A percentile compares a stretch with the other conserved stretches of the same genome.
phyloP scores from a whole-genome alignment of 176 grass and related monocot species.

The Tuctoria greenei region DNA sequence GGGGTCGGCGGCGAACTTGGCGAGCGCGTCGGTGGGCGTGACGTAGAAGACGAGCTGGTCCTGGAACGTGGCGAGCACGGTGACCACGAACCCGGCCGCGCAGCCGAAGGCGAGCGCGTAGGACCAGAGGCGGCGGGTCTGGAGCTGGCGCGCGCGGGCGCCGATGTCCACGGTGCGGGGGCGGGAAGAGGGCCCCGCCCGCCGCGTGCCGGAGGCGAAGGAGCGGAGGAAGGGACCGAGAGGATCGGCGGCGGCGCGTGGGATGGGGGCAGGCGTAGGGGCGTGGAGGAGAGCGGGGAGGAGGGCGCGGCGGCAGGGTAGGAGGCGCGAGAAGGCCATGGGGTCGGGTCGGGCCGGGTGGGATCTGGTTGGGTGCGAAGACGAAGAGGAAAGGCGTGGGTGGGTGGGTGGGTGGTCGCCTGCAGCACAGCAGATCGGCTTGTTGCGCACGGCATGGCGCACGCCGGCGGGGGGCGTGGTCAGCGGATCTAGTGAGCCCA shows the following conservation, averaged over 20 bases:
- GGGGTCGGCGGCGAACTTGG: conserved; percentile 55
- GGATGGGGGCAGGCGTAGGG: conserved; percentile 18
- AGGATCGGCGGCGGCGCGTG: not conserved
- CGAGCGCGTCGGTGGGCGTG: conserved; percentile 75
- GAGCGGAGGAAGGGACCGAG: conserved; percentile 8
- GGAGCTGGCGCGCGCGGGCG: conserved; percentile 81
- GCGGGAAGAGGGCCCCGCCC: conserved; percentile 26
- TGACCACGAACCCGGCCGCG: conserved; percentile 82
- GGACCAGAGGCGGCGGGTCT: conserved; percentile 87
- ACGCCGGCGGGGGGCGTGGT: conserved; percentile 23
- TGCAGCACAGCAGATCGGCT: conserved; percentile 33
- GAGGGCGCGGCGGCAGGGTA: conserved; percentile 50
- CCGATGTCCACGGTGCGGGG: conserved; percentile 74
- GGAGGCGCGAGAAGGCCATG: conserved; percentile 57
- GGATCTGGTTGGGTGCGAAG: conserved; percentile 39
- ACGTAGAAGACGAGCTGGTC: conserved; percentile 98
- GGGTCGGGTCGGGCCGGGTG: conserved; percentile 2
- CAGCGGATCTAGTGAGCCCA: not conserved
- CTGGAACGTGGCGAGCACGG: conserved; percentile 89
- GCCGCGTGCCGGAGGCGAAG: conserved; percentile 37
- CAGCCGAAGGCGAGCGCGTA: conserved; percentile 94
- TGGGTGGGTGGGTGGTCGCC: conserved; percentile 42
- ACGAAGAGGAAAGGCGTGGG: not conserved
- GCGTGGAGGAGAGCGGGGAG: conserved; percentile 54
- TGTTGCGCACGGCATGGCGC: conserved; percentile 48